phyloP scores from a whole-genome alignment of 768 basidiomycete genomes.

The Xerocomellus amylosporus region DNA sequence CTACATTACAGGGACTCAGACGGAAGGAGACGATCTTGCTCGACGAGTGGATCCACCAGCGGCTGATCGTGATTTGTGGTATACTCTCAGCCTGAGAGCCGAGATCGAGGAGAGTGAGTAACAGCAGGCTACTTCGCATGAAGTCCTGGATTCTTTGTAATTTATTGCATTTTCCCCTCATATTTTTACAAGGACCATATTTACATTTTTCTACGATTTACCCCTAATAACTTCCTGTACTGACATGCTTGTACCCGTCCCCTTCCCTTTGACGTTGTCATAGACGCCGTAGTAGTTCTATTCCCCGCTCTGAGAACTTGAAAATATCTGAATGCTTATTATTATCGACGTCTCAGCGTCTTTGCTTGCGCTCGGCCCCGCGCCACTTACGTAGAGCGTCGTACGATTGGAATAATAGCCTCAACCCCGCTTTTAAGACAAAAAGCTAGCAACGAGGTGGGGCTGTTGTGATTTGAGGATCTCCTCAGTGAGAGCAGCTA shows the following conservation, averaged over 20 bases:
- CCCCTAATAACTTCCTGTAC: too few relatives aligned
- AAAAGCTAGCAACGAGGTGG: too few relatives aligned
- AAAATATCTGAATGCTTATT: background rate
- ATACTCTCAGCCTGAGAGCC: background rate
- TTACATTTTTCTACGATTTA: too few relatives aligned
- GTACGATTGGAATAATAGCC: too few relatives aligned
- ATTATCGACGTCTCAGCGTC: too few relatives aligned
- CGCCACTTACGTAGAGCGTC: too few relatives aligned
- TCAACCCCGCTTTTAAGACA: too few relatives aligned
- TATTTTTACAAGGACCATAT: background rate
- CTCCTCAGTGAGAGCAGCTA: too few relatives aligned
- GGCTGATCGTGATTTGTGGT: background rate
- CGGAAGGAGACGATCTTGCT: background rate
- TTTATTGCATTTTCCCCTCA: background rate
- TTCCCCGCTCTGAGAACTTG: background rate
- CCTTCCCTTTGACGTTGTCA: background rate
- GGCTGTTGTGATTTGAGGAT: too few relatives aligned
- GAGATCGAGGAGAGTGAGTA: background rate
- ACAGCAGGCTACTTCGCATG: background rate
- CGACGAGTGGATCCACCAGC: background rate
- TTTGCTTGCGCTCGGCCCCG: too few relatives aligned
- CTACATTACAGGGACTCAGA: background rate
- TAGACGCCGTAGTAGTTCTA: background rate
- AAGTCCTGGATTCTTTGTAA: background rate
- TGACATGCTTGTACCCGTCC: too few relatives aligned